Conservation (phyloP, 1,139 yeast genomes). For the Geotrichum phurueaensis region DNA sequence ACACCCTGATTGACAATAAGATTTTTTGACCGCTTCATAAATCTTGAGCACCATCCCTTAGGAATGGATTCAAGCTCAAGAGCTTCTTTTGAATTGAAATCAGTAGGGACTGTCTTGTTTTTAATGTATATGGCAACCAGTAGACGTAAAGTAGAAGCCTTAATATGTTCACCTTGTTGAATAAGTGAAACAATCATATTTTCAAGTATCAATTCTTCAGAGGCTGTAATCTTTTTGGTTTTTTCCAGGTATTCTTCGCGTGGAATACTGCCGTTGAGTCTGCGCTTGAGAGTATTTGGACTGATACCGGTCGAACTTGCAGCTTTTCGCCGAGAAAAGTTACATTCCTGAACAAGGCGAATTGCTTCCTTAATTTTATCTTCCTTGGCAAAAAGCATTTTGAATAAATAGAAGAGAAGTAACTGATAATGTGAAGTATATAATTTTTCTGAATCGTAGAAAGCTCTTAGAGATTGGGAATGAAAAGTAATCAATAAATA, state of each 20-base stretch:
- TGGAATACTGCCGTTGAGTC: constrained; percentile 15
- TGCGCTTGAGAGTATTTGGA: constrained; percentile 16
- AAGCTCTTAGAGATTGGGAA: too few relatives aligned
- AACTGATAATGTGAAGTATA: too few relatives aligned
- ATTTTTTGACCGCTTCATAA: constrained; percentile 9
- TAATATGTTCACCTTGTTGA: constrained; percentile 13
- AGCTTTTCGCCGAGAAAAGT: constrained; percentile 14
- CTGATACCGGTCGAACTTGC: constrained; percentile 14
- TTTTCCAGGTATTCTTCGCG: constrained; percentile 15
- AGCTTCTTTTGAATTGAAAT: not conserved
- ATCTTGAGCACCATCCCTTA: constrained; percentile 16
- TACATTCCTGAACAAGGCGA: constrained; percentile 8
- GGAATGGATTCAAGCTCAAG: constrained; percentile 11
- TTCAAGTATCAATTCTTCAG: constrained; percentile 14
- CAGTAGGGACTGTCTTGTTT: constrained; percentile 4
- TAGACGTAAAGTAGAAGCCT: constrained; percentile 13
- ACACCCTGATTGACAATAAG: constrained; percentile 1
- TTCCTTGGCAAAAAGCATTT: constrained; percentile 2
- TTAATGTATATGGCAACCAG: constrained; percentile 13
- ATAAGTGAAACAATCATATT: constrained; percentile 9
- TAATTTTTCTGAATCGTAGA: too few relatives aligned
- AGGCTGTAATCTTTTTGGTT: constrained; percentile 12
- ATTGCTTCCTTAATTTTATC: constrained; percentile 12
- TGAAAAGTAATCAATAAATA: too few relatives aligned
- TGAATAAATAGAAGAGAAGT: not conserved